Evolutionary conservation across 2,329 filamentous ascomycete species (phyloP).

Genomic region (Geoglossum cookeanum): DNA sequence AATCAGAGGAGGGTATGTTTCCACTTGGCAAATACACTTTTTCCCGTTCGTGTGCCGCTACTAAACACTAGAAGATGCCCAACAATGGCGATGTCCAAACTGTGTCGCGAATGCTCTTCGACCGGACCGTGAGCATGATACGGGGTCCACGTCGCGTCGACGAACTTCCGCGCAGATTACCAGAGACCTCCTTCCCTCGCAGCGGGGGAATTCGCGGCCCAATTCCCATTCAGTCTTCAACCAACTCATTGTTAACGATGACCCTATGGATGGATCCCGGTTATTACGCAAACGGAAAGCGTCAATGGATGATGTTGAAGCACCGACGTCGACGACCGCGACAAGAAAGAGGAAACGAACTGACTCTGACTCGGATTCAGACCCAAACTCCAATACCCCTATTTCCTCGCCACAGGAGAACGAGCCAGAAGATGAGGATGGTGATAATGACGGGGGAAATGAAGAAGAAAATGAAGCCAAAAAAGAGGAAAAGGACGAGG

Average conservation of each 20-base stretch:
- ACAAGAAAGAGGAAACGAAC: conserved; percentile 22
- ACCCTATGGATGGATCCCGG: conserved; percentile 57
- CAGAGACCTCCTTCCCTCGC: conserved; percentile 51
- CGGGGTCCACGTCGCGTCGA: conserved; percentile 24
- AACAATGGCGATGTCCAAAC: conserved; percentile 41
- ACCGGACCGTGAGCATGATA: conserved; percentile 14
- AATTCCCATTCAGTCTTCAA: conserved; percentile 65
- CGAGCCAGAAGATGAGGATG: conserved; percentile 20
- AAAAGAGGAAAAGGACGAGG: neutral
- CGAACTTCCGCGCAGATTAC: conserved; percentile 44
- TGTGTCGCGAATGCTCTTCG: conserved; percentile 28
- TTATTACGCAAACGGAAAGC: conserved; percentile 71
- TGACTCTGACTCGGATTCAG: conserved; percentile 24
- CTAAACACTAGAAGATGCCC: conserved; percentile 25
- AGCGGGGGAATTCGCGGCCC: conserved; percentile 42
- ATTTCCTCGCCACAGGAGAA: conserved; percentile 17
- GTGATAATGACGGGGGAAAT: conserved; percentile 12
- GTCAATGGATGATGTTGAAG: conserved; percentile 44
- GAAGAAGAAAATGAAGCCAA: conserved; percentile 16
- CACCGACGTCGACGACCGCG: conserved; percentile 26
- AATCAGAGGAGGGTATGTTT: conserved; percentile 41
- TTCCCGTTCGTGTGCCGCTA: neutral
- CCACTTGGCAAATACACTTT: neutral
- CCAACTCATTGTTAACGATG: conserved; percentile 49
- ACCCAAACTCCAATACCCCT: conserved; percentile 25